Conservation (phyloP, 352 stramenopile species). For the Hyphochytrium catenoides region DNA sequence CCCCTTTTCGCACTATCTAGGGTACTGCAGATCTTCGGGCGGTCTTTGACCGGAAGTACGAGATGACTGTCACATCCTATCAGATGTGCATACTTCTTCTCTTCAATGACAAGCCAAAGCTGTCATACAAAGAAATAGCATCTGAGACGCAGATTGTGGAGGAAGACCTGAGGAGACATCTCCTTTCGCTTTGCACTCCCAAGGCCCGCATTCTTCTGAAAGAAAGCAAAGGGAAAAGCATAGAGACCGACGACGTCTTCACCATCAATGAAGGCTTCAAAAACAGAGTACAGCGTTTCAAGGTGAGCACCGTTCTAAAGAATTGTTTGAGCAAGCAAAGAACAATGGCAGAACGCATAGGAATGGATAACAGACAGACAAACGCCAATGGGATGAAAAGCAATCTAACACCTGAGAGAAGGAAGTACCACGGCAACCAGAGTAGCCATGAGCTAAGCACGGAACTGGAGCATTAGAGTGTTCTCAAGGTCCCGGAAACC, state of each 20-base stretch:
- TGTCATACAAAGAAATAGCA: slow-evolving; percentile 68
- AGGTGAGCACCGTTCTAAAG: slow-evolving; percentile 44
- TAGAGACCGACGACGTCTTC: slow-evolving; percentile 82
- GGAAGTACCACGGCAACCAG: too few species aligned
- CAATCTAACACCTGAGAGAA: too few species aligned
- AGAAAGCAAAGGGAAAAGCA: slow-evolving; percentile 86
- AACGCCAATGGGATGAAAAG: too few species aligned
- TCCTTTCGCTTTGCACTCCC: slow-evolving; percentile 91
- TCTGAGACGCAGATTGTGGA: slow-evolving; percentile 63
- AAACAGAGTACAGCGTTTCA: slow-evolving; percentile 64
- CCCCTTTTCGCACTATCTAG: too few species aligned
- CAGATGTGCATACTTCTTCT: slow-evolving; percentile 94
- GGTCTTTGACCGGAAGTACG: slow-evolving; percentile 65
- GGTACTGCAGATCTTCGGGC: slow-evolving; percentile 68
- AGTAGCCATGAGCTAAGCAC: too few species aligned
- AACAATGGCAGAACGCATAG: too few species aligned
- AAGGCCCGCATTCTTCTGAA: slow-evolving; percentile 94
- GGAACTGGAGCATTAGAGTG: too few species aligned
- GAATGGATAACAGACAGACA: too few species aligned
- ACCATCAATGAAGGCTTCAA: slow-evolving; percentile 82
- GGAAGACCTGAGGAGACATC: slow-evolving; percentile 67
- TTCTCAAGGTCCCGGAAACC: too few species aligned
- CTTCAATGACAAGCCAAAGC: slow-evolving; percentile 69
- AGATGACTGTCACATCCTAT: slow-evolving; percentile 92
- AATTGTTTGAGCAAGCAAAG: too few species aligned